These are phyloP conservation scores for Sclerotiophoma versabilis DNA, from an alignment of 2,329 filamentous ascomycete species.

Conservation along the genomic window DNA sequence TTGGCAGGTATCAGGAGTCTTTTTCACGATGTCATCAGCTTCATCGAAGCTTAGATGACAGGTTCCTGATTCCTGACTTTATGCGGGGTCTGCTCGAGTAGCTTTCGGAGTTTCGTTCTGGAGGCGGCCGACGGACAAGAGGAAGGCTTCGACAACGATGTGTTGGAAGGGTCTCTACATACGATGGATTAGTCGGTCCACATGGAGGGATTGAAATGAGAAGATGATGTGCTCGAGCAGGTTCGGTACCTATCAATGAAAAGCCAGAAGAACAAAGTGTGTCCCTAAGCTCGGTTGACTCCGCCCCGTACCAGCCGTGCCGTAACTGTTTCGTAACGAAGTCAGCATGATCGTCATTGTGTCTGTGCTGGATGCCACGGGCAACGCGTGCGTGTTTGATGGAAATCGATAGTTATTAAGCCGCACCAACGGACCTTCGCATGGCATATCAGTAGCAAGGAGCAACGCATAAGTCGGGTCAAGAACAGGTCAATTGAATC, in stretches of 20 bases:
- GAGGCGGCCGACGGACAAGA: slow-evolving; percentile 7
- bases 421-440: slow-evolving; percentile 1
- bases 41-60: slow-evolving; percentile 31
- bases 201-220: slow-evolving; percentile 13
- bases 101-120: slow-evolving; percentile 12
- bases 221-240: slow-evolving; percentile 17
- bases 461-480: not conserved
- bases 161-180: slow-evolving; percentile 10
- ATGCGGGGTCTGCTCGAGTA: slow-evolving; percentile 27
- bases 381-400: slow-evolving; percentile 19
- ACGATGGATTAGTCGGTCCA: slow-evolving; percentile 25
- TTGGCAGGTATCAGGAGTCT: slow-evolving; percentile 24
- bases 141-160: not conserved
- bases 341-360: slow-evolving; percentile 35
- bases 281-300: slow-evolving; percentile 32
- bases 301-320: slow-evolving; percentile 25
- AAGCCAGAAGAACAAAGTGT: slow-evolving; percentile 26
- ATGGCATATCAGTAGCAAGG: not conserved
- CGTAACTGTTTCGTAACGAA: slow-evolving; percentile 38
- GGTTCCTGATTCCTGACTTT: slow-evolving; percentile 28
- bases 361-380: slow-evolving; percentile 28
- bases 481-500: not conserved
- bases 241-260: slow-evolving; percentile 32
- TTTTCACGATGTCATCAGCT: slow-evolving; percentile 29
- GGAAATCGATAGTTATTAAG: slow-evolving; percentile 13